Evolutionary conservation across 768 basidiomycete genomes (phyloP).

Genomic region (Lanmaoa pseudosensibilis): DNA sequence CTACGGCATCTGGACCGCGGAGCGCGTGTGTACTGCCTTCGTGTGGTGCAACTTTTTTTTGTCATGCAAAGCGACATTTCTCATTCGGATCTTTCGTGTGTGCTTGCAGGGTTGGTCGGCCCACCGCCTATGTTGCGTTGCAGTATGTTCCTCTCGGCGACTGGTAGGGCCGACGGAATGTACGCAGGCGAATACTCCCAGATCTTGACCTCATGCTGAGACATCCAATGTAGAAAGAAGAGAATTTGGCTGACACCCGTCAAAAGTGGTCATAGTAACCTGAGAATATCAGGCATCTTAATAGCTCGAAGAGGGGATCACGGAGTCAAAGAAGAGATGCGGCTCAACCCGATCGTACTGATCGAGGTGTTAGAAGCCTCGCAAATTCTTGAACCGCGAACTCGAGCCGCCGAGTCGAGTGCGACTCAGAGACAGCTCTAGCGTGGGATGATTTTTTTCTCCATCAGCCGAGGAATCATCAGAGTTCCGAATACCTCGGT

Average conservation of each 20-base stretch:
- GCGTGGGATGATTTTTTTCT: conserved; percentile 1
- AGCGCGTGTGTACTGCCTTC: background rate
- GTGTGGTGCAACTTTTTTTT: background rate
- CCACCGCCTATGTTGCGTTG: background rate
- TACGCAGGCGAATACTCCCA: background rate
- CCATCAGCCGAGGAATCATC: background rate
- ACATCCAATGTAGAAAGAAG: no score
- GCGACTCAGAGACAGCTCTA: no score
- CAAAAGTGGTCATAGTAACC: background rate
- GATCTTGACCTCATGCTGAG: no score
- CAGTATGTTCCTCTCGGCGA: background rate
- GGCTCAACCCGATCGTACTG: background rate
- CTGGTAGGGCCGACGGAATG: background rate
- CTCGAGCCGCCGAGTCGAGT: no score
- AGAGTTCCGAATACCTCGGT: background rate
- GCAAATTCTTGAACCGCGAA: background rate
- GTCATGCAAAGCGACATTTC: background rate
- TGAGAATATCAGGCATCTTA: background rate
- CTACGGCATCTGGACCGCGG: background rate
- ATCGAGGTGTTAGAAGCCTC: background rate
- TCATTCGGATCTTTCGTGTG: background rate
- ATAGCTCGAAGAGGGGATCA: background rate
- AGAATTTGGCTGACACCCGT: no score
- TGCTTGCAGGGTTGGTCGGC: background rate
- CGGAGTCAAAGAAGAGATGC: background rate